Evolutionary conservation across 257 asterid species (phyloP), one percentile per base, ranked within the genome.

Genomic region (Mentha longifolia): DNA sequence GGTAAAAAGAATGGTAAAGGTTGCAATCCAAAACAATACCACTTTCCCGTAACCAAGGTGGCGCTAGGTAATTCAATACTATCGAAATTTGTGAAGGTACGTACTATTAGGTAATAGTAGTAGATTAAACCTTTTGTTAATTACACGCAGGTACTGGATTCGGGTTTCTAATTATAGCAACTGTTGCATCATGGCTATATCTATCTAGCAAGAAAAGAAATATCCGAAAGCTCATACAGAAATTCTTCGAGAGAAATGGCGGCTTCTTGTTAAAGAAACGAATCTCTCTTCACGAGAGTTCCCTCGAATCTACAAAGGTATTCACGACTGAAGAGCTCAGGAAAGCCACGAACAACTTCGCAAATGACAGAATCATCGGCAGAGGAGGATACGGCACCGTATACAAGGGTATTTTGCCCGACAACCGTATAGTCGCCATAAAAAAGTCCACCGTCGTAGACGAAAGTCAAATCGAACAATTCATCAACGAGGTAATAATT

Each of bases 201-300:
- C 85, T 92, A 6, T 71, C 65, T 70, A 60, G 80, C 67, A 86
- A 82, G 78, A 83, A 82, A 60, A 74, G 93, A 46, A 81, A 82
- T 37, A 75, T 83, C 13, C 42, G 73, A 17, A 72, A 83, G 70
- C 84, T 71, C 8, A 68, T 96, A 31, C 85, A 85, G 55, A 86
- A 82, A 14, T 89, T 87, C 80, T 92, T 92, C 77, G 87, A 85
- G 41, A 95, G 88, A 74, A 92, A 92, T 25, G 98, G 98, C 0
- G 96, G 98, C 16, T 3, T 84, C 14, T 39, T 89, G 1, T 47
- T 92, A 31, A 86, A 77, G 65, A 93, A 89, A 12, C 91, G 82
- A 63, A 54, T 87, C 3, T 79, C 92, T 19, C 77, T 93, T n/a
- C 28, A 33, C 4, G 86, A 84, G 9, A 82, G 82, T 1, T 68